Evolutionary conservation across 345 rosid genomes (phyloP).

Genomic region (Punica granatum): DNA sequence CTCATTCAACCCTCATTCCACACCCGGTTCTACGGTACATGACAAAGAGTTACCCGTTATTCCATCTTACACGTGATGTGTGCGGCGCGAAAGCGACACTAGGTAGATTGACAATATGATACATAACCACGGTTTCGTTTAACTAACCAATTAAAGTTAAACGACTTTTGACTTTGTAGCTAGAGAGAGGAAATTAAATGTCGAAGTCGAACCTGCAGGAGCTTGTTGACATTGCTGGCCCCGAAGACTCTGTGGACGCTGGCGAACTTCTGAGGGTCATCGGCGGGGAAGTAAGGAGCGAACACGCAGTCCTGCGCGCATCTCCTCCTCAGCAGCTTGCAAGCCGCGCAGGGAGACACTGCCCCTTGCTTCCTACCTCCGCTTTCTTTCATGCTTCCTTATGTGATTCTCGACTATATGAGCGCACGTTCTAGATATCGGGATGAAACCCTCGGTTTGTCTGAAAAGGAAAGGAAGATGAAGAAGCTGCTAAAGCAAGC

Average conservation of each 20-base stretch:
- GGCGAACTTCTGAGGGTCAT: constrained; percentile 82
- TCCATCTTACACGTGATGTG: no score
- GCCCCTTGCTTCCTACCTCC: constrained; percentile 35
- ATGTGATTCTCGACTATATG: no score
- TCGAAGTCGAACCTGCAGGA: constrained; percentile 58
- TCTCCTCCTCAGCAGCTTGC: constrained; percentile 81
- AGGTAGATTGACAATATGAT: no score
- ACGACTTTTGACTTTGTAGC: neutral
- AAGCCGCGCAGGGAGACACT: constrained; percentile 80
- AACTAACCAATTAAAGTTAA: neutral
- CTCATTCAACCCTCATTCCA: no score
- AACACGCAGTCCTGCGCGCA: constrained; percentile 74
- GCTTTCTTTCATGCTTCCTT: neutral
- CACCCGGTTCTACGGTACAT: no score
- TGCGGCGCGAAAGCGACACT: no score
- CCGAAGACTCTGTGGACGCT: constrained; percentile 90
- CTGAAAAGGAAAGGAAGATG: no score
- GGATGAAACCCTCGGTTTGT: no score
- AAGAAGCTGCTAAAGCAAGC: neutral
- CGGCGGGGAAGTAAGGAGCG: constrained; percentile 87
- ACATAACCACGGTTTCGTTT: no score
- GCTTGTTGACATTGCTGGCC: constrained; percentile 91
- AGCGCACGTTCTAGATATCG: no score
- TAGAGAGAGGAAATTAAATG: constrained; percentile 4
- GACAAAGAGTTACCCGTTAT: no score